phyloP scores from a whole-genome alignment of 179 eudicot genomes.

The Beta macrorhiza region DNA sequence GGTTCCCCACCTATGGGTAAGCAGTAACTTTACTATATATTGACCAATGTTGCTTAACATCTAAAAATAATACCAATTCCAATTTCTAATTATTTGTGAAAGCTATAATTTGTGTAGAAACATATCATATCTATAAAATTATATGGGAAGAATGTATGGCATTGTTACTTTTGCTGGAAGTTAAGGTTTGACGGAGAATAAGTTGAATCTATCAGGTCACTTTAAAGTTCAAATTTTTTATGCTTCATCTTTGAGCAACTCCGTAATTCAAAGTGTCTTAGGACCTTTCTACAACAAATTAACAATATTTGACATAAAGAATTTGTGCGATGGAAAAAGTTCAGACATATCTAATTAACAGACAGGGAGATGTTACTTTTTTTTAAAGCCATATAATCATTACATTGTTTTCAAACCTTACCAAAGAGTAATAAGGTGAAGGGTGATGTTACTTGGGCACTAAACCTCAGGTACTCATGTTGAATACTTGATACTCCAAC shows the following conservation, averaged over 20 bases:
- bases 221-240: not conserved
- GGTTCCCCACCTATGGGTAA: constrained; percentile 99
- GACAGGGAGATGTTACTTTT: too few relatives aligned
- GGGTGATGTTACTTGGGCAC: too few relatives aligned
- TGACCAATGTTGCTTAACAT: constrained; percentile 3
- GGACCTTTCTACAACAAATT: too few relatives aligned
- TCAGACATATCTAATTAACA: too few relatives aligned
- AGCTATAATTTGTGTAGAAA: not conserved
- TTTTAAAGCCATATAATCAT: too few relatives aligned
- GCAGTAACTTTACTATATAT: constrained; percentile 20
- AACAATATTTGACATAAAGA: too few relatives aligned
- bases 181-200: not conserved
- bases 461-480: too few relatives aligned
- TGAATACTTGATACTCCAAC: too few relatives aligned
- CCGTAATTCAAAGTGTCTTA: too few relatives aligned
- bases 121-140: not conserved
- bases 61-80: not conserved
- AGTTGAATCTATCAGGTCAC: not conserved
- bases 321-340: too few relatives aligned
- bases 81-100: not conserved
- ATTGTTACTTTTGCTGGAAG: not conserved
- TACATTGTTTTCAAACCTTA: too few relatives aligned
- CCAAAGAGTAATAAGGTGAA: too few relatives aligned
- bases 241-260: not conserved
- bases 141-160: not conserved